Base-by-base conservation (phyloP, 2,329 filamentous ascomycete genomes). In the Phyllosticta citrichinensis region DNA sequence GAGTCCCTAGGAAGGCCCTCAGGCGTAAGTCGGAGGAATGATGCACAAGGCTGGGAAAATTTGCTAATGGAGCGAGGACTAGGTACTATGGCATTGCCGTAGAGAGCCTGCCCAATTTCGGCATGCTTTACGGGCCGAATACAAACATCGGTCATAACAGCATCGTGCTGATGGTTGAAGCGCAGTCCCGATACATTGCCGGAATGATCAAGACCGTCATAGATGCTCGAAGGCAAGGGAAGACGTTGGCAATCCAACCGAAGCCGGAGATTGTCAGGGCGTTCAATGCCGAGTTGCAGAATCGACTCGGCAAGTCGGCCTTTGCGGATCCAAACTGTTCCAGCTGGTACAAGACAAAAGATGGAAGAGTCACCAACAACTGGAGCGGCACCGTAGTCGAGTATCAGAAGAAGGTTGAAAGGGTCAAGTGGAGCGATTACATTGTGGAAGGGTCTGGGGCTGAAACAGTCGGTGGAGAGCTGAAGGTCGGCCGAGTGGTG, bases 141-240 rank as follows among this genome's bases (percentile, higher is more conserved):
- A 83, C 80, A 1, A 74, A 74, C 19, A 72, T 80, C 60, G 82
- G 79, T 0, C 80, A 82, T 67, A 83, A 82, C 63, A 78, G 75
- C 59, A 84, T 84, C 65, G 80, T 84, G 64, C 73, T 84, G n/a
- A 85, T 84, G 81, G 83, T 84, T 63, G 82, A 85, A 66, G 77
- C 81, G 2, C 82, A 85, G 65, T 76, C 74, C 2, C 75, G 78
- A 2, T 84, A 84, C 66, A 76, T 84, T 61, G 80, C 77, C 62
- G 73, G 72, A 0, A 64, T 85, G 40, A 76, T 85, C 55, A 66
- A 67, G 0, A 74, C 78, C 6, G 75, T 85, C 1, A 73, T 83
- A 1, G 69, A 73, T 8, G 80, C 80, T 0, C 70, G 76, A 12
- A 64, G 67, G 17, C 63, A 69, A 1, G 76, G 78, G 9, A 62